These are phyloP conservation scores for Aspergillus caelatus DNA, from an alignment of 2,329 filamentous ascomycete genomes.

Conservation along the genomic window DNA sequence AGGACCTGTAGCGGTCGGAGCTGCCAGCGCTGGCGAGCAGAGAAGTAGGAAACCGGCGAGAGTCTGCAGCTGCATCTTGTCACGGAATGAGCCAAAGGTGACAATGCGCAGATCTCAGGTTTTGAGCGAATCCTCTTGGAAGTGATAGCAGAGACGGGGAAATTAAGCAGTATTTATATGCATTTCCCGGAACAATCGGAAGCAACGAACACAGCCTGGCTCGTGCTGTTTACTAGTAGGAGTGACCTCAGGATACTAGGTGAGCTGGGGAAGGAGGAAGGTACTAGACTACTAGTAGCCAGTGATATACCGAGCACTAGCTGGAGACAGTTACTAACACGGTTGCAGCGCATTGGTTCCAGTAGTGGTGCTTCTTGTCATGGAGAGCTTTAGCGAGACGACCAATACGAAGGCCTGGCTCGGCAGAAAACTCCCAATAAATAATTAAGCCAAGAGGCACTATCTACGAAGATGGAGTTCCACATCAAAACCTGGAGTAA, in stretches of 20 bases:
- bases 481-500: not conserved
- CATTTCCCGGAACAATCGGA: conserved; percentile 2
- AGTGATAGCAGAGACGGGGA: not conserved
- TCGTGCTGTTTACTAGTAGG: not conserved
- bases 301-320: not conserved
- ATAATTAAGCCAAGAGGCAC: not conserved
- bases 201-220: not conserved
- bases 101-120: not conserved
- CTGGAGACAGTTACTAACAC: not conserved
- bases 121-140: not conserved
- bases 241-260: not conserved
- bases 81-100: not conserved
- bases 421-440: conserved; percentile 3
- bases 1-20: conserved; percentile 12
- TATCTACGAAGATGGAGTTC: not conserved
- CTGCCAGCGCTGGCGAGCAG: conserved; percentile 15
- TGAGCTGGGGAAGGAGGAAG: not conserved
- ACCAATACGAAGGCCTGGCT: conserved; percentile 5
- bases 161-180: not conserved
- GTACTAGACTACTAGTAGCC: not conserved
- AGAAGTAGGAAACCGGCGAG: conserved; percentile 17
- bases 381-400: conserved; percentile 6
- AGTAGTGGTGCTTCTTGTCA: not conserved
- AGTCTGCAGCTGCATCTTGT: conserved; percentile 17
- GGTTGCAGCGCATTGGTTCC: not conserved